Conservation (phyloP, 352 stramenopile species). For the Thalassiosira mediterranea region DNA sequence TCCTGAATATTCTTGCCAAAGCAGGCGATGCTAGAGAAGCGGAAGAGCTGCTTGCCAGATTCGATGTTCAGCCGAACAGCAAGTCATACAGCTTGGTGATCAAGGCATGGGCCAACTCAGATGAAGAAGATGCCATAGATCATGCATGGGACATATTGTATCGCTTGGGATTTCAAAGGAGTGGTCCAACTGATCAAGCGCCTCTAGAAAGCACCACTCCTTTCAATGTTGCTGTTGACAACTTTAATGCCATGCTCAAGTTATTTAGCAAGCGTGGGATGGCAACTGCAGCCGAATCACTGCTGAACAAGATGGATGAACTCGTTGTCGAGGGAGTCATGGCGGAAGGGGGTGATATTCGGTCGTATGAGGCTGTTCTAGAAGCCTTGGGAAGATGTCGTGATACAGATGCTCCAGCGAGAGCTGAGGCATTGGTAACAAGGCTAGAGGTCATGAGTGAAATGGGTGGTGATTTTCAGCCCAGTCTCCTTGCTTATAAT, state of each 20-base stretch:
- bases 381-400: constrained; percentile 42
- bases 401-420: constrained; percentile 26
- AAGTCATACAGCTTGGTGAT: constrained; percentile 45
- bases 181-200: not conserved
- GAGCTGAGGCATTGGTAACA: constrained; percentile 44
- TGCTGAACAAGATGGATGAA: constrained; percentile 47
- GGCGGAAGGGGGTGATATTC: constrained; percentile 18
- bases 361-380: constrained; percentile 46
- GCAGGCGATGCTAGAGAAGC: constrained; percentile 28
- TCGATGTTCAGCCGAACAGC: constrained; percentile 6
- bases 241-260: constrained; percentile 54
- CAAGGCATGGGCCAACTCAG: constrained; percentile 38
- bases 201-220: constrained; percentile 4
- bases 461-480: constrained; percentile 30
- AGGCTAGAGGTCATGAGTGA: constrained; percentile 43
- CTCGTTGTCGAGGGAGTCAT: constrained; percentile 26
- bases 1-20: constrained; percentile 38
- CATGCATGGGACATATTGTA: constrained; percentile 40
- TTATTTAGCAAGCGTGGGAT: constrained; percentile 43
- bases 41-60: constrained; percentile 10
- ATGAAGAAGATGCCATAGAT: constrained; percentile 24
- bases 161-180: constrained; percentile 24
- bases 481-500: constrained; percentile 47
- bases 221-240: constrained; percentile 30
- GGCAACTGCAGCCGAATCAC: constrained; percentile 35